These are phyloP conservation scores for Galium porrigens DNA, from an alignment of 305 asterid genomes.

Conservation along the genomic window DNA sequence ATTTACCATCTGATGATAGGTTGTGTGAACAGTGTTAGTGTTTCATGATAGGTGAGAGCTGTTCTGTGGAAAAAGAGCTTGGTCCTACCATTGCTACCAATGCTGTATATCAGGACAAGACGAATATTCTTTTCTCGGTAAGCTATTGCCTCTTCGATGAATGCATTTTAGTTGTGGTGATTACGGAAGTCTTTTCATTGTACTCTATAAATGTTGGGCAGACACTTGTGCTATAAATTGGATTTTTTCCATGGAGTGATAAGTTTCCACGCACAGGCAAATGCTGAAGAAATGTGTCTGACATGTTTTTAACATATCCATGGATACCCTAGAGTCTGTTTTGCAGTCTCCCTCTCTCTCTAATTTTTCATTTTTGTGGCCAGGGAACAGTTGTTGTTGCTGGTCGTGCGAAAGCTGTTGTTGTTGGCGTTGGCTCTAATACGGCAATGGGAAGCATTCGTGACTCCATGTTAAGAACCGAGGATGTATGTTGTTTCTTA, in stretches of 20 bases:
- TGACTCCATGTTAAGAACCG: conserved; percentile 86
- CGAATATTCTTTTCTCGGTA: conserved; percentile 92
- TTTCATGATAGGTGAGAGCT: conserved; percentile 72
- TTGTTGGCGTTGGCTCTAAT: conserved; percentile 84
- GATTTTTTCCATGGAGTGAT: background rate
- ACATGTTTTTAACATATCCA: too few relatives aligned
- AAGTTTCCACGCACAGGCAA: background rate
- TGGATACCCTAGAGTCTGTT: background rate
- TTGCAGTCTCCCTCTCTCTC: background rate
- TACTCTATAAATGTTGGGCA: background rate
- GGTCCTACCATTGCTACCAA: conserved; percentile 53
- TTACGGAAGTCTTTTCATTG: background rate
- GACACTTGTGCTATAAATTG: background rate
- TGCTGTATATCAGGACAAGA: conserved; percentile 98
- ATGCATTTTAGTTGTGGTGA: conserved; percentile 7
- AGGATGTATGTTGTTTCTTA: conserved; percentile 49
- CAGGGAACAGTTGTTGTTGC: conserved; percentile 91
- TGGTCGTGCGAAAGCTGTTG: conserved; percentile 94
- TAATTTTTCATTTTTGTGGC: conserved; percentile 11
- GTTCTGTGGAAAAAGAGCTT: conserved; percentile 86
- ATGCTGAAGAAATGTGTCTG: background rate
- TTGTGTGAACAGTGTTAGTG: conserved; percentile 20
- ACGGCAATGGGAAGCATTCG: conserved; percentile 99
- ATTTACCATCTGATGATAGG: conserved; percentile 12
- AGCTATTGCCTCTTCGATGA: conserved; percentile 20